Evolutionary conservation across 164 flowering plant genomes (phyloP).

Genomic region (Aristolochia contorta): DNA sequence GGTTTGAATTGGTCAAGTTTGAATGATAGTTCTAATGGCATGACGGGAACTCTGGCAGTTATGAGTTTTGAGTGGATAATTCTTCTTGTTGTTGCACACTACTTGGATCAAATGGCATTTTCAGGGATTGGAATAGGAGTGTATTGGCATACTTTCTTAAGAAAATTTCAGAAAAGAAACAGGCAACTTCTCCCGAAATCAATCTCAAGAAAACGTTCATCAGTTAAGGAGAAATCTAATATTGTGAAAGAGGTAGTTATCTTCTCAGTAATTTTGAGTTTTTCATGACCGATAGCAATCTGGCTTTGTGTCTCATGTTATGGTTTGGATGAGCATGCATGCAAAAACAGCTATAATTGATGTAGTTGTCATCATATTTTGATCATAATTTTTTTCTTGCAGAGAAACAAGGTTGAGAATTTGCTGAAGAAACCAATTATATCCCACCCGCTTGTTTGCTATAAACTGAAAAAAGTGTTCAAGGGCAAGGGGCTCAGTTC

Average conservation of each 20-base stretch:
- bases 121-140: conserved; percentile 35
- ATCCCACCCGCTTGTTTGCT: conserved; percentile 47
- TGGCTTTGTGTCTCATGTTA: no score
- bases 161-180: conserved; percentile 25
- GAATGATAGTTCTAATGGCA: conserved; percentile 44
- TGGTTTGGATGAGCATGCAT: background rate
- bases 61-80: conserved; percentile 50
- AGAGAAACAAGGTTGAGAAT: conserved; percentile 65
- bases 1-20: conserved; percentile 69
- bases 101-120: conserved; percentile 48
- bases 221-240: conserved; percentile 54
- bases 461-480: conserved; percentile 59
- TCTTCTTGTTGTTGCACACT: conserved; percentile 38
- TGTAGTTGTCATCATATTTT: no score
- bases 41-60: conserved; percentile 49
- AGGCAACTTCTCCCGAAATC: conserved; percentile 26
- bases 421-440: conserved; percentile 34
- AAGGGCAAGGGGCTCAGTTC: conserved; percentile 75
- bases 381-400: conserved; percentile 4
- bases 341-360: background rate
- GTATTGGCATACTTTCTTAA: conserved; percentile 31
- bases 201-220: conserved; percentile 38
- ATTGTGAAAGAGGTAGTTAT: conserved; percentile 54
- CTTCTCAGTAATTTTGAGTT: no score
- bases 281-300: no score